Evolutionary conservation across 2,329 filamentous ascomycete genomes (phyloP), one percentile per base, ranked within the genome.

Genomic region (Diaporthe capsici): DNA sequence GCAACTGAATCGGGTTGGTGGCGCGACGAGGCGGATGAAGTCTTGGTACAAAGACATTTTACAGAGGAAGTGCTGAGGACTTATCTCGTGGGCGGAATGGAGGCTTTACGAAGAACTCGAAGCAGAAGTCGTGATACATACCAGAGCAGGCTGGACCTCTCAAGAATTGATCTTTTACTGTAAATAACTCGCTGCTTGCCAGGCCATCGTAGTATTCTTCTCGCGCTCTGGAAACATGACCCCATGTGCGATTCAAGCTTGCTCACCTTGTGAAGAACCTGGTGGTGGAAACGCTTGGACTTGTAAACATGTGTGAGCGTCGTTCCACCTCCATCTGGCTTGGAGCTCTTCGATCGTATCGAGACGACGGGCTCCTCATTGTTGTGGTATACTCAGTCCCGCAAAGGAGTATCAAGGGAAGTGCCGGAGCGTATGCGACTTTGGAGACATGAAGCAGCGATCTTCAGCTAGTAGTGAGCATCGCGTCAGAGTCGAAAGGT

Each of bases 1-100:
- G 5, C 71, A 63, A 60, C 13, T 63, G 12, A 53, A 55, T 8
- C 34, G 25, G 28, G 34, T 63, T 5, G 71, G 71, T 1, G 58
- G 34, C 22, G 71, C 71, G 25, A 73, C 60, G 9, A 31, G 9
- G 12, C 31, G 25, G 39, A 73, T 73, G 58, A 73, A 53, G 34
- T 42, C 39, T 6, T 73, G 71, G 71, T 70, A 70, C 65, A 55
- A 22, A 8, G n/a, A 20, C n/a, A 28, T 55, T 6, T 42, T 70
- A 34, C 49, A 39, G n/a, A 55, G 34, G n/a, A 70, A 47, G 22
- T 28, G 13, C 8, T 55, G 34, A 70, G 13, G 17, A 53, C 2
- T 53, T 0, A 12, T 25, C 34, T 39, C n/a, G 34, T 28, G 28
- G 31, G 8, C 22, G 28, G 13, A 9, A 49, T 4, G 15, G 20